Percentiles rank a stretch among this genome's conserved stretches.
phyloP scores from a whole-genome alignment of 495 filamentous ascomycete species.

The Cetradonia linearis region DNA sequence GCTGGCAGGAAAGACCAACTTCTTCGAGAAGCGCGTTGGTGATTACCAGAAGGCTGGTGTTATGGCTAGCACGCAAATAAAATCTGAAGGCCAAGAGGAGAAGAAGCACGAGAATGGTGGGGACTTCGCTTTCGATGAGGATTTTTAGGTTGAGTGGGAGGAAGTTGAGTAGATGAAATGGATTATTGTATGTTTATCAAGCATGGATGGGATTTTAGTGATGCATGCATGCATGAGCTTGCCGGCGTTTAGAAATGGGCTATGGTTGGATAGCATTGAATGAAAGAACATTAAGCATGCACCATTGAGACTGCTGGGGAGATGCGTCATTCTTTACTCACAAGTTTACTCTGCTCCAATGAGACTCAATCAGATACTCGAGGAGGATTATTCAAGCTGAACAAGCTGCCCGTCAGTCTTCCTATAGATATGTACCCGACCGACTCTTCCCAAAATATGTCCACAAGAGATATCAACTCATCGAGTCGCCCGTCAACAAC shows the following conservation, averaged over 20 bases:
- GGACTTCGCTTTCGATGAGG: constrained; percentile 90
- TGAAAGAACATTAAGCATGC: background rate
- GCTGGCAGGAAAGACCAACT: constrained; percentile 97
- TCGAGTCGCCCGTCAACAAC: too few relatives aligned
- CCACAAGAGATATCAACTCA: too few relatives aligned
- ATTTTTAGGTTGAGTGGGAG: constrained; percentile 57
- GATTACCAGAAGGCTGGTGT: constrained; percentile 99
- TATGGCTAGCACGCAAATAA: constrained; percentile 88
- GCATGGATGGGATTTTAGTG: background rate
- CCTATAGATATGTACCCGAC: too few relatives aligned
- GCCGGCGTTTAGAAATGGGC: background rate
- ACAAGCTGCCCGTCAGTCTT: too few relatives aligned
- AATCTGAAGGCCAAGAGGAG: constrained; percentile 42
- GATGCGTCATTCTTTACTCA: too few relatives aligned
- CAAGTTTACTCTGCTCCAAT: too few relatives aligned
- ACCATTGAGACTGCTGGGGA: too few relatives aligned
- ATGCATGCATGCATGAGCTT: background rate
- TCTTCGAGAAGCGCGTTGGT: constrained; percentile 99
- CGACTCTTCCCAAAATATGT: too few relatives aligned
- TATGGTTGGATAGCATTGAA: background rate
- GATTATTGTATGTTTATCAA: background rate
- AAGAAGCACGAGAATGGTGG: constrained; percentile 55
- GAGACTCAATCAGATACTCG: too few relatives aligned
- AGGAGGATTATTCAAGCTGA: too few relatives aligned
- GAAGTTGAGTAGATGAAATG: background rate